phyloP scores from a whole-genome alignment of 2,329 filamentous ascomycete genomes.

The Venturia oleaginea region DNA sequence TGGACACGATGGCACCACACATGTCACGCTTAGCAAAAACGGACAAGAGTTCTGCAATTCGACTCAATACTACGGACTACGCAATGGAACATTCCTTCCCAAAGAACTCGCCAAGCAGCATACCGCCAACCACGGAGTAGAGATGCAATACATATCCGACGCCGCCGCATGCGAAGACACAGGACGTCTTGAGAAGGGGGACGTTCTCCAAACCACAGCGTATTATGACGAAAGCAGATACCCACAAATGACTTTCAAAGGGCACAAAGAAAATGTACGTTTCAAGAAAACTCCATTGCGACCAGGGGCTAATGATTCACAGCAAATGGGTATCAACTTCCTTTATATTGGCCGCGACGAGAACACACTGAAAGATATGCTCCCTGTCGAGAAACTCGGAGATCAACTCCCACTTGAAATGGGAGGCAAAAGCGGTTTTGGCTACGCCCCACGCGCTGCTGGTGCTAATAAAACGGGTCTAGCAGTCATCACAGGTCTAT shows the following conservation, averaged over 20 bases:
- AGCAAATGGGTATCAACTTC: slow-evolving; percentile 14
- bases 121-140: neutral
- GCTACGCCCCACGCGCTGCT: neutral
- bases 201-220: neutral
- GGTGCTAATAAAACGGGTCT: neutral
- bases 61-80: slow-evolving; percentile 11
- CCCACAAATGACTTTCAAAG: slow-evolving; percentile 8
- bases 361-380: neutral
- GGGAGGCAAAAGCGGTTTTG: neutral
- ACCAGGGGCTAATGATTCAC: neutral
- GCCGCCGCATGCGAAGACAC: slow-evolving; percentile 6
- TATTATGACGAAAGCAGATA: slow-evolving; percentile 10
- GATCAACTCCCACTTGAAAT: neutral
- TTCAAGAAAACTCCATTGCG: no score
- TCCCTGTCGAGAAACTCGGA: neutral
- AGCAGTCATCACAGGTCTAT: neutral
- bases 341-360: slow-evolving; percentile 9
- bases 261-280: slow-evolving; percentile 6
- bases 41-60: slow-evolving; percentile 11
- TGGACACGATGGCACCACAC: slow-evolving; percentile 11
- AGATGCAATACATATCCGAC: slow-evolving; percentile 13
- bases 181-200: slow-evolving; percentile 10
- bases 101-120: neutral
- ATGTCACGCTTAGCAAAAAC: slow-evolving; percentile 5
- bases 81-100: neutral